Percentiles rank a stretch among this genome's conserved stretches.
These are phyloP conservation scores for Populus tremula DNA, from an alignment of 345 rosid species.

Conservation along the genomic window DNA sequence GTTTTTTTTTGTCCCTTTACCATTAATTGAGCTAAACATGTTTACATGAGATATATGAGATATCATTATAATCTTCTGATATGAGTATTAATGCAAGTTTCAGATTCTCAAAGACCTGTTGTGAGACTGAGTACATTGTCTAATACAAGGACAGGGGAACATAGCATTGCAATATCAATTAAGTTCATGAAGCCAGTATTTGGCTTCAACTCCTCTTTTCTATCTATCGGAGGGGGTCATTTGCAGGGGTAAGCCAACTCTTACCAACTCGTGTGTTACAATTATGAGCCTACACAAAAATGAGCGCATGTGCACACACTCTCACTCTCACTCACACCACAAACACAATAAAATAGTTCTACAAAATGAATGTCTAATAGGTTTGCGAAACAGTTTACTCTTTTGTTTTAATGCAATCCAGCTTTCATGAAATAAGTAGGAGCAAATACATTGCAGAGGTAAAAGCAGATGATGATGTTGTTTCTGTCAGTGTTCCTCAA, in stretches of 20 bases:
- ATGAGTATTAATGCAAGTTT: constrained; percentile 20
- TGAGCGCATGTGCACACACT: background rate
- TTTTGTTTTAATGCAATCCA: constrained; percentile 26
- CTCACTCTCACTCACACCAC: background rate
- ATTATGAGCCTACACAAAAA: background rate
- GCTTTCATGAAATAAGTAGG: constrained; percentile 67
- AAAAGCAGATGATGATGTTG: constrained; percentile 42
- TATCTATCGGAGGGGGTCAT: constrained; percentile 73
- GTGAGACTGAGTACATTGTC: constrained; percentile 71
- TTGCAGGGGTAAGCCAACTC: constrained; percentile 60
- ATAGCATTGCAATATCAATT: constrained; percentile 51
- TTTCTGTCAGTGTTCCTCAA: constrained; percentile 64
- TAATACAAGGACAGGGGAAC: constrained; percentile 60
- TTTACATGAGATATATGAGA: background rate
- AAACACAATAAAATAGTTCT: background rate
- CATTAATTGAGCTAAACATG: background rate
- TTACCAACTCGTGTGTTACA: constrained; percentile 2
- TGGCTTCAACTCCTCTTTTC: constrained; percentile 71
- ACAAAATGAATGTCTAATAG: background rate
- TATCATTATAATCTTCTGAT: background rate
- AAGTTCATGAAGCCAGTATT: constrained; percentile 80
- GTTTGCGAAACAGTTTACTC: constrained; percentile 2
- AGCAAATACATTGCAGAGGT: constrained; percentile 61
- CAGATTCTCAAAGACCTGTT: constrained; percentile 80
- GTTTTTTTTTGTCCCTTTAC: background rate